A percentile compares a stretch with the other conserved stretches of the same genome.
Evolutionary conservation across 129 eudicot species (phyloP).

Genomic region (Escallonia rubra): DNA sequence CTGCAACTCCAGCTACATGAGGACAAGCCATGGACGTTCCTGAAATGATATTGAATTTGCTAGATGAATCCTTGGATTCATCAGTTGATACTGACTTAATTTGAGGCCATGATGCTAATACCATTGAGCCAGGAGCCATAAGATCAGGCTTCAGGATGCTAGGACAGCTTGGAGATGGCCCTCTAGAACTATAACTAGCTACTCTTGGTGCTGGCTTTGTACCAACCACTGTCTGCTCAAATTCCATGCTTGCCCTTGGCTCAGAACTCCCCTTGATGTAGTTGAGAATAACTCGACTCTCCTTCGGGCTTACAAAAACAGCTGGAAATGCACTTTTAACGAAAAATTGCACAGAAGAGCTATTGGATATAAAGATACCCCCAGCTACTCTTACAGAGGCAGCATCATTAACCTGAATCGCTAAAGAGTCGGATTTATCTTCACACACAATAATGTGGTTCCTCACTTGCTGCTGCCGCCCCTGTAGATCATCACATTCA

Average conservation of each 20-base stretch:
- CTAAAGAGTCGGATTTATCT: background rate
- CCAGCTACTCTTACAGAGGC: conserved; percentile 4
- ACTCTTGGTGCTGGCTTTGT: conserved; percentile 1
- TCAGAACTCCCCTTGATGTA: background rate
- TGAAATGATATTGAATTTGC: conserved; percentile 17
- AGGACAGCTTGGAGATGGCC: conserved; percentile 1
- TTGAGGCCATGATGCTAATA: conserved; percentile 24
- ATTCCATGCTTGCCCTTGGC: conserved; percentile 7
- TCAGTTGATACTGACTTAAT: background rate
- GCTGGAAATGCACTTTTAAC: conserved; percentile 3
- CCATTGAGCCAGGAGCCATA: conserved; percentile 32
- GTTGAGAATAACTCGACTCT: conserved; percentile 1
- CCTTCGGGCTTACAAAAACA: conserved; percentile 4
- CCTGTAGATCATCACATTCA: background rate
- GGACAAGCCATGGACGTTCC: conserved; percentile 34
- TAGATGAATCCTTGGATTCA: conserved; percentile 1
- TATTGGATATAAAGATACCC: conserved; percentile 16
- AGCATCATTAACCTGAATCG: background rate
- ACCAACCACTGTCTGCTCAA: background rate
- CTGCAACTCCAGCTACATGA: conserved; percentile 27
- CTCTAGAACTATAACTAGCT: too few species aligned
- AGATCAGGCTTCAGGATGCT: conserved; percentile 24
- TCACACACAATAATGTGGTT: background rate
- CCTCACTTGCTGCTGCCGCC: background rate
- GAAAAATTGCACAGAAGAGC: background rate